Evolutionary conservation across 2,329 filamentous ascomycete genomes (phyloP), one percentile per base, ranked within the genome.

Genomic region (Lojkania enalia): DNA sequence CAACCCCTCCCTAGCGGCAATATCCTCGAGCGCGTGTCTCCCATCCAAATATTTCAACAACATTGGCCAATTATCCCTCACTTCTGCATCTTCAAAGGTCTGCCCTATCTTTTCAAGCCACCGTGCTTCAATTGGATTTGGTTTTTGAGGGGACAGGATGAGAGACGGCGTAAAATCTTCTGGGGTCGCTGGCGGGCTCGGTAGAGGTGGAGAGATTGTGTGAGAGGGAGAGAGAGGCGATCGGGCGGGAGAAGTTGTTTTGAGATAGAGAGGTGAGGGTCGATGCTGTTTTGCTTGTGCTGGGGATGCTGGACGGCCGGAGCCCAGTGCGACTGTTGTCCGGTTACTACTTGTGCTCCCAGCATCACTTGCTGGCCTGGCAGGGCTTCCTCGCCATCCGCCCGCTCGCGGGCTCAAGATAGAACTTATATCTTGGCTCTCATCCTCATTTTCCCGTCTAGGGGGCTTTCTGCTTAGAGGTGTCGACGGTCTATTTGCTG

Each of bases 11-110:
- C 86, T 80, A n/a, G 94, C 74, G 1, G 87, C 83, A 54, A 99
- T 87, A 57, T 91, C 85, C 72, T 99, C 94, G 48, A 97, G 76
- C 2, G 91, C 86, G 62, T 87, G 85, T 44, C 79, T 81, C 1
- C 94, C 94, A 66, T 97, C 91, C 58, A 97, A 89, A 69, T 96
- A 94, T 67, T 87, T 89, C 59, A 85, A 80, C 57, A 96, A 83
- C 33, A 79, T 75, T 2, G 83, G 81, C 87, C 90, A 95, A 36
- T 81, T 79, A 44, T 82, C 79, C 31, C 81, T 77, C 12, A 88
- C 69, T 46, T 83, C 81, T 13, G 46, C 38, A 14, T 67, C 64
- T 32, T 59, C 50, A 31, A 71, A 70, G 0, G 52, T 57, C 16
- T 61, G 49, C 4, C 63, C 59, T 27, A 70, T 69, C 39, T 71